Base-by-base conservation (phyloP, 23 red algal genomes). In the Gracilaria gracilis region DNA sequence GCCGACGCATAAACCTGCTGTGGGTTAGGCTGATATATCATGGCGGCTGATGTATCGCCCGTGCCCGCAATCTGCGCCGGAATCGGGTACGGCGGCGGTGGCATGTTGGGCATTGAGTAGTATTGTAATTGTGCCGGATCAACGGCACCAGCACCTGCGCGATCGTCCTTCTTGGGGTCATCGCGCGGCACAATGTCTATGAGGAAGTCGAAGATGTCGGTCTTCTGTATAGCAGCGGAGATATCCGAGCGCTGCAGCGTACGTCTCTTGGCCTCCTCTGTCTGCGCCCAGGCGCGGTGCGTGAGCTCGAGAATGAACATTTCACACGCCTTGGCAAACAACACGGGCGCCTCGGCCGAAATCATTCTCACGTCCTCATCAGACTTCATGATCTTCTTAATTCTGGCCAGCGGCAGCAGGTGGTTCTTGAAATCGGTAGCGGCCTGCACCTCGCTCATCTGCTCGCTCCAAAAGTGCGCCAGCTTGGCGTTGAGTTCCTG, bases 381-480 rank as follows among this genome's bases (percentile, higher is more conserved):
- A n/a, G 97, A 99, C 75, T 99, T 99, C 93, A 99, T 99, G 67
- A 99, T 99, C 86, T 99, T 99, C 88, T 99, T 99, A 37, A 99
- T 99, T 71, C 97, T 83, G 40, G 97, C 97, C 34, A 99, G 82
- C 49, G 97, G 97, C 25, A 99, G 92, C 44, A 93, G 82, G 71
- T 99, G 97, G 91, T 96, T 96, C 57, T 99, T 99, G 88, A 99
- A 96, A 46, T 99, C 97, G 50, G 91, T 95, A 23, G 93, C 93
- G 19, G 64, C 62, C 81, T 88, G 87, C 39, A 92, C 94, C 81
- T 98, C 95, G 42, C 47, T 46, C 83, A 88, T 88, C 79, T 97
- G 95, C 75, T 97, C 89, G 57, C 40, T 54, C 95, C 95, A 97
- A 51, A 97, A 97, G 44, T 87, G 77, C 47, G 61, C 59, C 74